Percentiles rank a stretch among this genome's conserved stretches.
Conservation (phyloP, 179 eudicot species). For the Corrigiola litoralis region DNA sequence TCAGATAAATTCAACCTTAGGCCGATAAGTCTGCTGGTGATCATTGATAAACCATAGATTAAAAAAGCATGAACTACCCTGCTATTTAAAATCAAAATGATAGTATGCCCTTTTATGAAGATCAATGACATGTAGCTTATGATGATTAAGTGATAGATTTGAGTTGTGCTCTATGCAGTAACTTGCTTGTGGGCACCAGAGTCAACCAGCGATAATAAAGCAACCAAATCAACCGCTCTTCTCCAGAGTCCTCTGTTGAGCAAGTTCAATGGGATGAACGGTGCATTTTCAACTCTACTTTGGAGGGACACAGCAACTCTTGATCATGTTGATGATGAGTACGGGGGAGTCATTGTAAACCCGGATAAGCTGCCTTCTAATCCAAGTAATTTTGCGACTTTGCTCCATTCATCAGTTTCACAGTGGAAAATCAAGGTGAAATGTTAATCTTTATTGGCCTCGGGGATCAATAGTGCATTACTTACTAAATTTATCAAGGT, state of each 20-base stretch:
- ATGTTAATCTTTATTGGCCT: not conserved
- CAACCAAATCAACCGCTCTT: slow-evolving; percentile 23
- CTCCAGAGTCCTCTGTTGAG: slow-evolving; percentile 25
- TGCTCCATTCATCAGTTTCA: slow-evolving; percentile 57
- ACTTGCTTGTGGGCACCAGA: slow-evolving; percentile 29
- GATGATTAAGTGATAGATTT: not conserved
- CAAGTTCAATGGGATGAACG: slow-evolving; percentile 43
- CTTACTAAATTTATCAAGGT: no score
- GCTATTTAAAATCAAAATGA: no score
- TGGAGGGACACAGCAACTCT: slow-evolving; percentile 29
- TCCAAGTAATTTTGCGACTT: slow-evolving; percentile 50
- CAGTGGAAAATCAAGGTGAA: slow-evolving; percentile 66
- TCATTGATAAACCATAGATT: no score
- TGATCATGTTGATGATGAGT: slow-evolving; percentile 66
- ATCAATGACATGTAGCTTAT: not conserved
- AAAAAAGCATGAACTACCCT: no score
- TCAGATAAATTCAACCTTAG: no score
- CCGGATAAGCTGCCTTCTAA: slow-evolving; percentile 56
- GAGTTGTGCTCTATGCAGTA: slow-evolving; percentile 13
- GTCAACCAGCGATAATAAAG: slow-evolving; percentile 26
- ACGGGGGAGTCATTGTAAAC: slow-evolving; percentile 66
- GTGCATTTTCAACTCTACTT: slow-evolving; percentile 30
- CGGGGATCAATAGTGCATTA: no score
- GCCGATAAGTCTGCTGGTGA: no score
- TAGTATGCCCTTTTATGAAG: not conserved